Percentiles rank a stretch among this genome's conserved stretches.
phyloP scores from a whole-genome alignment of 1,284 basidiomycete genomes.

The Tilletia setariae region DNA sequence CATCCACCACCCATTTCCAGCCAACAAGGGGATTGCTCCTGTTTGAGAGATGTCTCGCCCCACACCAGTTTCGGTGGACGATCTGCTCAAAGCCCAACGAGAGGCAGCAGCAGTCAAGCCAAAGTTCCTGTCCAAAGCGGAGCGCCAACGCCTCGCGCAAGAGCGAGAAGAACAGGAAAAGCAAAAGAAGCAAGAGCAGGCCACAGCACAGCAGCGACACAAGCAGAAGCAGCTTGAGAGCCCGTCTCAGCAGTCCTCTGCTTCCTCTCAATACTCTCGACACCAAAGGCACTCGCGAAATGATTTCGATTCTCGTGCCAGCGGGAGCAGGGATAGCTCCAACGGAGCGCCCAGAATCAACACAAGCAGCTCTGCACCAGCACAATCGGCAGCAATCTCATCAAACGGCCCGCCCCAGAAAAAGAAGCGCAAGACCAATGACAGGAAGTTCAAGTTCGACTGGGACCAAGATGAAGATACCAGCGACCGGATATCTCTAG shows the following conservation, averaged over 20 bases:
- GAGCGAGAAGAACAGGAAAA: constrained; percentile 50
- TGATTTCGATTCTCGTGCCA: too few species aligned
- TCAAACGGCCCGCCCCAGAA: constrained; percentile 26
- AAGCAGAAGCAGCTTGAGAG: background rate
- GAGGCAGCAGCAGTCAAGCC: constrained; percentile 33
- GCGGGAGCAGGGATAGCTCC: too few species aligned
- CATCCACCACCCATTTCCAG: too few species aligned
- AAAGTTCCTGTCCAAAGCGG: constrained; percentile 43
- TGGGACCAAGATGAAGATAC: constrained; percentile 64
- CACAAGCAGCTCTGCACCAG: background rate
- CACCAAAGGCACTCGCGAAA: too few species aligned
- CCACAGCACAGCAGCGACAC: constrained; percentile 3
- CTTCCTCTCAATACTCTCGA: too few species aligned
- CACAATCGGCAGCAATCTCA: background rate
- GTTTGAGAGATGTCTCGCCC: constrained; percentile 15
- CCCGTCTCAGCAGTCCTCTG: background rate
- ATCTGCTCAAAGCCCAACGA: constrained; percentile 38
- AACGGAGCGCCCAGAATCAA: background rate
- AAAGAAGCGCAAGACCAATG: constrained; percentile 72
- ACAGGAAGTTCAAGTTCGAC: constrained; percentile 93
- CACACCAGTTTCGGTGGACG: constrained; percentile 41
- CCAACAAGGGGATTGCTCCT: background rate
- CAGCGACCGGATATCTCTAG: constrained; percentile 27
- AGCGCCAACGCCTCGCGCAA: constrained; percentile 35
- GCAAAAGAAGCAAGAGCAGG: constrained; percentile 29